These are phyloP conservation scores for Coemansia reversa DNA, from an alignment of 192 early-diverging fungal species.

Conservation along the genomic window DNA sequence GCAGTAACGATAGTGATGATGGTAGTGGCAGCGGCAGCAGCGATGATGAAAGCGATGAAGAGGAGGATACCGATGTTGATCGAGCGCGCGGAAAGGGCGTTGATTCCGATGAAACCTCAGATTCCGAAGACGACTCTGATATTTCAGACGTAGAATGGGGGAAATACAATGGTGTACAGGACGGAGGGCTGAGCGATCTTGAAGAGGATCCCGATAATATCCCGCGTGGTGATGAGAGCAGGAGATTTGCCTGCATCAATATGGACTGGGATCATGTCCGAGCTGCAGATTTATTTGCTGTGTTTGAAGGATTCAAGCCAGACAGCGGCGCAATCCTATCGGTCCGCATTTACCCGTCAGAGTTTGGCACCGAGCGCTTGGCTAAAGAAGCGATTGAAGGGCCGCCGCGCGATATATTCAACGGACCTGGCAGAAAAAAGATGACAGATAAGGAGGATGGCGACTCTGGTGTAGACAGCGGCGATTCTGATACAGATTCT, in stretches of 20 bases:
- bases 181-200: constrained; percentile 56
- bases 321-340: constrained; percentile 66
- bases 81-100: constrained; percentile 81
- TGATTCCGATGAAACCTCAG: constrained; percentile 45
- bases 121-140: constrained; percentile 35
- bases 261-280: constrained; percentile 96
- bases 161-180: constrained; percentile 30
- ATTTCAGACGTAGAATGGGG: constrained; percentile 37
- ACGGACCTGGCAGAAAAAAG: constrained; percentile 22
- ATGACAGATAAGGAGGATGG: constrained; percentile 31
- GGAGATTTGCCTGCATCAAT: constrained; percentile 83
- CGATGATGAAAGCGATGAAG: constrained; percentile 8
- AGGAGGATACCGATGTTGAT: constrained; percentile 49
- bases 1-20: constrained; percentile 12
- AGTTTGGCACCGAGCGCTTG: constrained; percentile 71
- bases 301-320: constrained; percentile 83
- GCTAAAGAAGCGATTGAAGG: constrained; percentile 46
- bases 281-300: constrained; percentile 79
- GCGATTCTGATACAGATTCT: constrained; percentile 15
- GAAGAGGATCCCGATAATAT: constrained; percentile 59
- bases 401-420: constrained; percentile 48
- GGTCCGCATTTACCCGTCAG: constrained; percentile 81
- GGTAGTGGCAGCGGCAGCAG: too few relatives aligned
- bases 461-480: constrained; percentile 25
- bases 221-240: constrained; percentile 61